A percentile compares a stretch with the other conserved stretches of the same genome.
phyloP scores from a whole-genome alignment of 108 stramenopile genomes.

The Cyclotella choctawhatcheeana region DNA sequence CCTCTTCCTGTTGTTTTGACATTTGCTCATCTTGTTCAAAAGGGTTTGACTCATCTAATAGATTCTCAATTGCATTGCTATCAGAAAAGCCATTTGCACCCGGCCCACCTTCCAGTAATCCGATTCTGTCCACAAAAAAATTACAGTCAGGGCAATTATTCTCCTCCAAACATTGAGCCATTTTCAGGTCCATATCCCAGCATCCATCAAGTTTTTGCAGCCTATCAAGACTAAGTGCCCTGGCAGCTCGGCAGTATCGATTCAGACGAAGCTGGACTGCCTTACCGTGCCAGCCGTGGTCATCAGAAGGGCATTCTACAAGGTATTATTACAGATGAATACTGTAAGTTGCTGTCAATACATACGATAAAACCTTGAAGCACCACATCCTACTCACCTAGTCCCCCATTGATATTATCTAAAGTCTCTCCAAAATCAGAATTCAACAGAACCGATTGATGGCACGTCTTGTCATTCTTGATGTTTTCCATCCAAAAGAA shows the following conservation, averaged over 20 bases:
- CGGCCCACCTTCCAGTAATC: conserved; percentile 2
- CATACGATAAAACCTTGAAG: too few species aligned
- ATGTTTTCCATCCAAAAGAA: conserved; percentile 58
- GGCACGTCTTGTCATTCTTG: conserved; percentile 51
- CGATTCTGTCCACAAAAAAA: conserved; percentile 26
- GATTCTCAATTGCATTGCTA: too few species aligned
- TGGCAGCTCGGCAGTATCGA: conserved; percentile 47
- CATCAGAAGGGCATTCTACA: conserved; percentile 49
- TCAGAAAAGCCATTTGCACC: neutral
- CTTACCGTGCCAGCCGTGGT: conserved; percentile 45
- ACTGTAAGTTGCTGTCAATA: neutral
- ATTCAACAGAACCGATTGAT: conserved; percentile 45
- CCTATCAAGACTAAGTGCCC: conserved; percentile 32
- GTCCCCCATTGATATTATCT: conserved; percentile 51
- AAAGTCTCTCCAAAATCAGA: conserved; percentile 47
- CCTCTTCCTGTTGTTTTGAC: too few species aligned
- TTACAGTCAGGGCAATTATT: conserved; percentile 41
- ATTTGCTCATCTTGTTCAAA: too few species aligned
- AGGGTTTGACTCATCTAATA: neutral
- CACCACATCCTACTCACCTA: neutral
- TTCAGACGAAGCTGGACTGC: conserved; percentile 49
- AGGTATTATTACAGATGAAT: neutral
- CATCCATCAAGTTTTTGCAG: conserved; percentile 38
- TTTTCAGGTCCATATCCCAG: conserved; percentile 37
- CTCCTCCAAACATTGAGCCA: conserved; percentile 38